Percentiles rank a stretch among this genome's conserved stretches.
These are phyloP conservation scores for Lipomyces lipofer DNA, from an alignment of 805 yeast species.

Conservation along the genomic window DNA sequence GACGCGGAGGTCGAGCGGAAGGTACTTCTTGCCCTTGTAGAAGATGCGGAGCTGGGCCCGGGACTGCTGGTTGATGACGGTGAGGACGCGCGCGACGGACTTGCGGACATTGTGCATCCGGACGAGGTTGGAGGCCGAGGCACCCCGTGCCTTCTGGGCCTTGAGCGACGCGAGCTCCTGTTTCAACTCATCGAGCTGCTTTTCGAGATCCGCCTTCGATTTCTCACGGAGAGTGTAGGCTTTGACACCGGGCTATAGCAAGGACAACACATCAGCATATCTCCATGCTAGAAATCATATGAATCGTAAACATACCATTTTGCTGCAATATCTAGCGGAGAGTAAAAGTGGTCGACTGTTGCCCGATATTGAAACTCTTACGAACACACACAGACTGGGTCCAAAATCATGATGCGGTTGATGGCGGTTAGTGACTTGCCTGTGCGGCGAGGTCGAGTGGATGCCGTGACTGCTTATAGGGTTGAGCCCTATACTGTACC, in stretches of 20 bases:
- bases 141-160: slow-evolving; percentile 91
- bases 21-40: slow-evolving; percentile 82
- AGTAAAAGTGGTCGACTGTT: not conserved
- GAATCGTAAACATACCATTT: slow-evolving; percentile 1
- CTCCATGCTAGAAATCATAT: not conserved
- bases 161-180: slow-evolving; percentile 93
- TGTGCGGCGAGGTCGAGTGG: no score
- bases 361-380: not conserved
- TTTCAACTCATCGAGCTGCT: slow-evolving; percentile 92
- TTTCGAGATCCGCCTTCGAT: slow-evolving; percentile 94
- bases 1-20: slow-evolving; percentile 98
- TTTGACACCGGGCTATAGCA: slow-evolving; percentile 49
- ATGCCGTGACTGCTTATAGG: not conserved
- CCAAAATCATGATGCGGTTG: no score
- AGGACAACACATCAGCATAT: not conserved
- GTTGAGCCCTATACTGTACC: not conserved
- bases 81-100: slow-evolving; percentile 97
- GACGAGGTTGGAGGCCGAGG: slow-evolving; percentile 71
- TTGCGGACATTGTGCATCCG: slow-evolving; percentile 91
- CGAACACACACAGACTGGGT: no score
- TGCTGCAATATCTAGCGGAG: no score
- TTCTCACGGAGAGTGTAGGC: slow-evolving; percentile 95
- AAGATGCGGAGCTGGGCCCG: slow-evolving; percentile 92
- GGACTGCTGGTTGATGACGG: slow-evolving; percentile 94
- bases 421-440: no score